Base-by-base conservation (phyloP, 805 yeast species). In the Myxozyma geophila region DNA sequence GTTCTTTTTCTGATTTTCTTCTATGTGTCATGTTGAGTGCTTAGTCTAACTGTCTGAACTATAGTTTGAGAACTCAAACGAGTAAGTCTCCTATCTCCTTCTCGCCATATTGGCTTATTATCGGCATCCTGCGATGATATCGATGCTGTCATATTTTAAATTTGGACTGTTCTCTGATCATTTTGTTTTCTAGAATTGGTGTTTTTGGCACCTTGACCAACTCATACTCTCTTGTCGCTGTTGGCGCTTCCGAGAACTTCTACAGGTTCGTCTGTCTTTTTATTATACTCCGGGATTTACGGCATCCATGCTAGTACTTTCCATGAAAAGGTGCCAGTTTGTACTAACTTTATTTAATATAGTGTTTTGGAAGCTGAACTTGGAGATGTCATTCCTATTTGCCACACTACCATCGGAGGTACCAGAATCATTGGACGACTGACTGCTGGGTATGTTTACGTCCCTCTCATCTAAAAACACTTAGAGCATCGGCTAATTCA, bases 361-460 rank as follows among this genome's bases (percentile, higher is more conserved):
- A 92, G 98, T 62, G 96, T 98, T 36, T 93, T 95, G 75, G 99
- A 95, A 82, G 97, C 97, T 58, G 97, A 95, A 78, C 82, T 96
- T 68, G 98, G 98, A 66, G 98, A 92, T 78, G 92, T 91, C 58
- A 86, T 95, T 67, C 99, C 99, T 59, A 90, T 95, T 73, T 95
- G 90, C 68, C 97, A 95, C 76, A 91, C 98, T 59, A 95, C 99
- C 64, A 95, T 95, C 72, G 98, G 98, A 39, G 99, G 99, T 72
- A 92, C 96, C 73, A 88, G 99, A 80, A 95, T 95, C 70, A 88
- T 95, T 66, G 99, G 99, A 74, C 85, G 99, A 78, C 89, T 95
- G 96, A 89, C 97, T 48, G 98, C 97, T 51, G 73, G 73, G 60
- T 63, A 37, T 61, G 48, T 13, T n/a, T 19, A 7, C 4, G n/a